Base-by-base conservation (phyloP, 192 early-diverging fungal species). In the Chytriomyces hyalinus region DNA sequence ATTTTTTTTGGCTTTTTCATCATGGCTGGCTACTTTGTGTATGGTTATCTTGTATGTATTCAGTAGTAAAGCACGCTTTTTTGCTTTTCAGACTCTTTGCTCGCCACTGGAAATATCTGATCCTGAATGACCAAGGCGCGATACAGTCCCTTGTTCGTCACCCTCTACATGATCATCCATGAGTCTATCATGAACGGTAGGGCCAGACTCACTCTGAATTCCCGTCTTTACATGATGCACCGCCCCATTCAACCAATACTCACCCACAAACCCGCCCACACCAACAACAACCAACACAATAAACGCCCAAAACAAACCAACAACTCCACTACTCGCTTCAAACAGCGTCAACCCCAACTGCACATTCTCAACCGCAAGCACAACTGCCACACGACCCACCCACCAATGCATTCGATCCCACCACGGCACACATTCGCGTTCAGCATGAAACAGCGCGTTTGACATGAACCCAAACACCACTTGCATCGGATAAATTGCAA, bases 341-440 rank as follows among this genome's bases (percentile, higher is more conserved):
- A 47, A 79, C 24, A 45, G 15, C 46, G 49, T 20, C 7, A 83
- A 20, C 3, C 82, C 82, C 5, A 78, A 46, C 15, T 36, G 62
- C 43, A 73, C 48, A 61, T 80, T 83, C 7, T 69, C 75, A 36
- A 82, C n/a, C 4, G 28, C 82, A 22, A 73, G 43, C 15, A 82
- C 2, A 45, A 61, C 47, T 17, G 73, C 20, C 6, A 36, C 28
- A 20, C 82, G 51, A 13, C 82, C 82, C n/a, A 67, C 3, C 79
- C 79, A 83, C 82, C 80, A 83, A 63, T 83, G 82, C 22, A 64
- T 8, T 49, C 68, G 6, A 43, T 84, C 82, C 50, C 46, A 75
- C 63, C 49, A 57, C 28, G 83, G 82, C 48, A 80, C 68, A 47
- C 5, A 6, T 17, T 6, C 2, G 6, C 83, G 59, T 3, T 49